These are phyloP conservation scores for Amphichorda felina DNA, from an alignment of 2,329 filamentous ascomycete species.

Conservation along the genomic window DNA sequence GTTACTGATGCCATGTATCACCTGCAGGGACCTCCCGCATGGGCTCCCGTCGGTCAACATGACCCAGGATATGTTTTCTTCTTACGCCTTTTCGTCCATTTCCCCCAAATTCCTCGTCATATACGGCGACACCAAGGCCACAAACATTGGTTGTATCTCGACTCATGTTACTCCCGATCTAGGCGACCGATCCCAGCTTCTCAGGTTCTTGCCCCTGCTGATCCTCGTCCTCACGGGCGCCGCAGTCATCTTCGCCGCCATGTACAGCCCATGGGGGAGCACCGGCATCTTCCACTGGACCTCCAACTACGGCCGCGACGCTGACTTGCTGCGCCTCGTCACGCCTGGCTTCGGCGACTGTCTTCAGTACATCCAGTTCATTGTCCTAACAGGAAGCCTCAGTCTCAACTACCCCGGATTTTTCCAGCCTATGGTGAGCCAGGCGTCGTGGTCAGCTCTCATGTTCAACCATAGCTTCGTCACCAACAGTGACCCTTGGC, in stretches of 20 bases:
- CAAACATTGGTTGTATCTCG: constrained; percentile 67
- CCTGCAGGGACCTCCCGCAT: constrained; percentile 23
- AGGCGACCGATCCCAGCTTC: constrained; percentile 53
- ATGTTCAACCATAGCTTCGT: constrained; percentile 92
- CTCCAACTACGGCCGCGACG: constrained; percentile 93
- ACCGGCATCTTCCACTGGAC: constrained; percentile 88
- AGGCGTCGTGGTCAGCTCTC: constrained; percentile 76
- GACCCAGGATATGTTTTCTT: constrained; percentile 62
- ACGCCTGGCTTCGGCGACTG: constrained; percentile 96
- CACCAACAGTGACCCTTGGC: constrained; percentile 50
- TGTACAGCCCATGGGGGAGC: constrained; percentile 90
- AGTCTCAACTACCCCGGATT: constrained; percentile 86
- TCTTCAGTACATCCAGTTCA: constrained; percentile 91
- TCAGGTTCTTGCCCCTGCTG: constrained; percentile 66
- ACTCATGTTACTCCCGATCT: constrained; percentile 77
- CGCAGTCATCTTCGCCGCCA: constrained; percentile 72
- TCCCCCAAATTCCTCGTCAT: constrained; percentile 61
- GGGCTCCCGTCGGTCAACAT: constrained; percentile 62
- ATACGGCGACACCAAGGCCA: constrained; percentile 54
- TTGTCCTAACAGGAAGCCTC: constrained; percentile 76
- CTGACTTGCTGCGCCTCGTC: constrained; percentile 80
- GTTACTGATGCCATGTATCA: constrained; percentile 7
- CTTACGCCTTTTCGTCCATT: constrained; percentile 79
- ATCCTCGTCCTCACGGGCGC: constrained; percentile 70
- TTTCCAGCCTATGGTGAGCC: constrained; percentile 83